Evolutionary conservation across 192 early-diverging fungal genomes (phyloP).

Genomic region (Coemansia erecta): DNA sequence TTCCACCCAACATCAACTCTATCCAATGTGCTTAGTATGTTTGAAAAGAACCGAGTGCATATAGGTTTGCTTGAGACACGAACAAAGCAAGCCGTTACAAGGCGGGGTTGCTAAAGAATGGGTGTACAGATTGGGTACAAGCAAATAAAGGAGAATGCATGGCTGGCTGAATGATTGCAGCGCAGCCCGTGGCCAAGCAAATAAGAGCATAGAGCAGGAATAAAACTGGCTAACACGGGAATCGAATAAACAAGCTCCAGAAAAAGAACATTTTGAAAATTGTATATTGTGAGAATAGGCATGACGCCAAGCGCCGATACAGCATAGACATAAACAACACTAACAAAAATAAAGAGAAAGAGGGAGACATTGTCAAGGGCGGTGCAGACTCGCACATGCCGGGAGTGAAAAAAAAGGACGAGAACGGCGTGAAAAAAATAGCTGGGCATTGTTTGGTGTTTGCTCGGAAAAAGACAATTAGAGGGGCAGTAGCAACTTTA

Average conservation of each 20-base stretch:
- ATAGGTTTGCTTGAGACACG: neutral
- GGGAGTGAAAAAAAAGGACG: slow-evolving; percentile 4
- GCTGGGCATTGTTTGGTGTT: slow-evolving; percentile 1
- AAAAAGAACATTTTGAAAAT: neutral
- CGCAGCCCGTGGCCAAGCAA: slow-evolving; percentile 9
- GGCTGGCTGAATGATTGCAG: slow-evolving; percentile 8
- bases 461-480: slow-evolving; percentile 8
- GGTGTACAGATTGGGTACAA: neutral
- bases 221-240: neutral
- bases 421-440: slow-evolving; percentile 3
- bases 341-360: slow-evolving; percentile 4
- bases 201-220: neutral
- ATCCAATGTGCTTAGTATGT: neutral
- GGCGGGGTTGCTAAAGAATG: slow-evolving; percentile 4
- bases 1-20: neutral
- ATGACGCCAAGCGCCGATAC: neutral
- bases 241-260: slow-evolving; percentile 2
- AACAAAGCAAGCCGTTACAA: neutral
- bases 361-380: slow-evolving; percentile 16
- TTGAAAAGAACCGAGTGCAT: neutral
- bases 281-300: neutral
- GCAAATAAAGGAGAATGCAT: slow-evolving; percentile 1
- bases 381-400: slow-evolving; percentile 24
- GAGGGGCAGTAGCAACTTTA: slow-evolving; percentile 11
- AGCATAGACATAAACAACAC: too few relatives aligned